phyloP scores from a whole-genome alignment of 208 protist species.

The Crithidia mellificae region DNA sequence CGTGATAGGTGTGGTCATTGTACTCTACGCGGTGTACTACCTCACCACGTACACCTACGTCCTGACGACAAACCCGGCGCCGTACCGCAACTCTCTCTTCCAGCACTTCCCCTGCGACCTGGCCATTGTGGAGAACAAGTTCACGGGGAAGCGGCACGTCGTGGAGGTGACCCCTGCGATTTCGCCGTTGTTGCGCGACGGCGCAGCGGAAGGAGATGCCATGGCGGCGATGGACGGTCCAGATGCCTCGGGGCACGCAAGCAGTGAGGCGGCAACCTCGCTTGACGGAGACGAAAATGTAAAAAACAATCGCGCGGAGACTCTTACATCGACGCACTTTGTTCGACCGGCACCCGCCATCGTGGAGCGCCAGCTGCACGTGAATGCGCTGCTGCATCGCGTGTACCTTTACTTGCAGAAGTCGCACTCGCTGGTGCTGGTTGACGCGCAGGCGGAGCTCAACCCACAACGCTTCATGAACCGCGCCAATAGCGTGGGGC shows the following conservation, averaged over 20 bases:
- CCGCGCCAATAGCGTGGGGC: conserved; percentile 19
- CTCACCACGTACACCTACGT: conserved; percentile 67
- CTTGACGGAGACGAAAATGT: too few relatives aligned
- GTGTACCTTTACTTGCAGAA: conserved; percentile 69
- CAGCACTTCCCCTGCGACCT: conserved; percentile 73
- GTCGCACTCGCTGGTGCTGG: conserved; percentile 44
- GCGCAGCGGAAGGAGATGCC: background rate
- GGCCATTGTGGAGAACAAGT: conserved; percentile 64
- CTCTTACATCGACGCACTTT: background rate
- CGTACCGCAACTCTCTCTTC: conserved; percentile 46
- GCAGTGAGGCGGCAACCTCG: too few relatives aligned
- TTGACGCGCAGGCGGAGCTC: conserved; percentile 52
- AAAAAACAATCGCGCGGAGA: too few relatives aligned
- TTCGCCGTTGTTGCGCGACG: background rate
- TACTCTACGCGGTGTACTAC: conserved; percentile 51
- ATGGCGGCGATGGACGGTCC: background rate
- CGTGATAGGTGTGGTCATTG: conserved; percentile 19
- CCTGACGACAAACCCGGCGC: conserved; percentile 62
- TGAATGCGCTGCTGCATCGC: conserved; percentile 62
- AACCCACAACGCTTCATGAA: conserved; percentile 58
- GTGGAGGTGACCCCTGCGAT: conserved; percentile 24
- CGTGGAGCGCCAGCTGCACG: conserved; percentile 37
- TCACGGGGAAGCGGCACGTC: conserved; percentile 38
- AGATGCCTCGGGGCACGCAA: background rate
- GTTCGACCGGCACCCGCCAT: conserved; percentile 15